Base-by-base conservation (phyloP, 179 eudicot genomes). In the Corrigiola litoralis region DNA sequence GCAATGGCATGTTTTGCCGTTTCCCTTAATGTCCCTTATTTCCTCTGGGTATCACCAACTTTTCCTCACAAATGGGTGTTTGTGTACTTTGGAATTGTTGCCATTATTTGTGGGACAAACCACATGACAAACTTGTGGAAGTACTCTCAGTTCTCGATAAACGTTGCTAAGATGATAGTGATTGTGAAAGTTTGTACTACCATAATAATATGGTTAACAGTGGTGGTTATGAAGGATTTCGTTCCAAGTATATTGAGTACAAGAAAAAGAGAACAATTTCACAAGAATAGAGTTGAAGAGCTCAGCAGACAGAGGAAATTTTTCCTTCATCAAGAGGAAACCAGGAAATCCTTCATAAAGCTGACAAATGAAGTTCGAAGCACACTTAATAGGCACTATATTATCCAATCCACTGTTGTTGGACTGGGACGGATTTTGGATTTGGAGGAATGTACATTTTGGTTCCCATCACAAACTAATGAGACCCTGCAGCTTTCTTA, bases 401-500 rank as follows among this genome's bases (percentile, higher is more conserved):
- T 87, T 32, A 48, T 83, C 31, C 76, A 74, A 42, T 79, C 90
- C 17, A 80, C 88, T 12, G 70, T 85, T 37, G 73, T 83, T 47
- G 90, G 86, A 71, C 73, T 85, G 29, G 95, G 88, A 34, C 66
- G 80, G 55, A 76, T 87, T 32, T 68, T 85, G 4, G 77, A 75
- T 56, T 72, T 87, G 25, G 82, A 81, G 71, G 90, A 87, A 64
- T 87, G 95, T 76, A 82, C 90, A 12, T 27, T 87, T 65, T 87
- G 95, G 95, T 70, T 87, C 79, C 95, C 88, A 13, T 74, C 84
- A 16, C 77, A 48, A 61, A 76, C 72, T 53, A 83, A 84, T 18
- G 18, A 55, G 41, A 66, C 63, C 37, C 61, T 85, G 44, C 72
- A 70, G 44, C 80, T 85, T 52, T 81, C 86, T 58, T 72, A 87